These are phyloP conservation scores for Pestalotiopsis sp. DNA, from an alignment of 2,329 filamentous ascomycete genomes.

Conservation along the genomic window DNA sequence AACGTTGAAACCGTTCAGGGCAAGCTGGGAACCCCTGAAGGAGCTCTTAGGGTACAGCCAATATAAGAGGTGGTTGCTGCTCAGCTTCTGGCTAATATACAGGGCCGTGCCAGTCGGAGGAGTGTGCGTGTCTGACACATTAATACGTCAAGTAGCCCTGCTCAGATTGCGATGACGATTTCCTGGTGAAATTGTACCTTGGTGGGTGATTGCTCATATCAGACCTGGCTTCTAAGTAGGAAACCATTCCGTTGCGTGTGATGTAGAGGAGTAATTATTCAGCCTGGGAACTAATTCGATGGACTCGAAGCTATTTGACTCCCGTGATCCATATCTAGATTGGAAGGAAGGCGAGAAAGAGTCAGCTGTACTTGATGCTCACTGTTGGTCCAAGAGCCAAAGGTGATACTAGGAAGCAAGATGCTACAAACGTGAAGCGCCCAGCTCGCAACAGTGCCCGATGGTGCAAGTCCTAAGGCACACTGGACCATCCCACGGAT, in stretches of 20 bases:
- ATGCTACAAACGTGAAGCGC: background rate
- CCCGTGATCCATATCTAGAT: background rate
- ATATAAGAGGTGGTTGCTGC: background rate
- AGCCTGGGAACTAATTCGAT: too few relatives aligned
- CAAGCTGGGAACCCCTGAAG: background rate
- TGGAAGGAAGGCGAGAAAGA: background rate
- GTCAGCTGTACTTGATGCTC: background rate
- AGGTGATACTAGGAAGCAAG: background rate
- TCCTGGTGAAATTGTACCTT: background rate
- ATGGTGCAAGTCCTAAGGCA: background rate
- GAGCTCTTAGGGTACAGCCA: background rate
- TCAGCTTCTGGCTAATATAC: background rate
- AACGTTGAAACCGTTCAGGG: conserved; percentile 6
- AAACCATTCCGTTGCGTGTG: background rate
- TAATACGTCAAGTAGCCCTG: background rate
- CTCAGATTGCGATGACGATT: conserved; percentile 2
- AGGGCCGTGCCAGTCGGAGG: background rate
- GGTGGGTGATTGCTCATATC: background rate
- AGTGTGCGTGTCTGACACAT: background rate
- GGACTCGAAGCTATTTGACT: background rate
- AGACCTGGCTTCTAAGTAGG: background rate
- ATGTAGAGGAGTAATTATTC: too few relatives aligned
- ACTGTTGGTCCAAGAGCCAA: background rate
- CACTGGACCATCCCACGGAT: background rate
- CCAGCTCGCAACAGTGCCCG: background rate